Base-by-base conservation (phyloP, 257 asterid genomes). In the Solanum pimpinellifolium region DNA sequence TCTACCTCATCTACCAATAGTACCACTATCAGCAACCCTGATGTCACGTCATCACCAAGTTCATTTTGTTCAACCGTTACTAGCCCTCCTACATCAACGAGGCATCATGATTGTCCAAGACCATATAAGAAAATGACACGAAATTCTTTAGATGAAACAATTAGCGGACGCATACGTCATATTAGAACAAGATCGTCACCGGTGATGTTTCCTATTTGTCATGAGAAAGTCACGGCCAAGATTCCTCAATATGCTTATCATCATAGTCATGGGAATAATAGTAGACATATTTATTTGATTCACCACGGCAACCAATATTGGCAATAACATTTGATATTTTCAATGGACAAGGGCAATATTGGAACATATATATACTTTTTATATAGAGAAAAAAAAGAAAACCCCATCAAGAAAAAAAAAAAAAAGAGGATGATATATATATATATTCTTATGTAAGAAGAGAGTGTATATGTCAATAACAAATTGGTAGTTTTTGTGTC, bases 301-400 rank as follows among this genome's bases (percentile, higher is more conserved):
- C 93, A 90, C 89, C 89, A 91, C 73, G 95, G 96, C 52, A 92
- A 89, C 74, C 91, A 37, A 37, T 37, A 91, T 87, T 94, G 94
- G 95, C 96, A 92, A 89, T 93, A 88, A 84, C 83, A 82, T 82
- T 31, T n/a, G 59, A 4, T 66, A 35, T 29, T 78, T 78, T 78
- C 65, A 37, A 27, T 2, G 65, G 84, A 46, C 84, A 78, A 46
- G 41, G 41, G 16, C 66, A 59, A 59, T 80, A 41, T 29, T 20
- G 44, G 85, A 80, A 49, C 27, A 80, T 80, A 47, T 10, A 80
- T 80, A 80, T 80, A 80, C 29, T 27, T 16, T n/a, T 49, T 6
- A 47, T 80, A 47, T 80, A 41, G 20, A 60, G 35, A 83, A 46
- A 46, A 46, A 46, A 60, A 83, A 60, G 33, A 60, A 83, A 62